Percentiles rank a stretch among this genome's conserved stretches.
These are phyloP conservation scores for Tubosaeta sp. DNA, from an alignment of 768 basidiomycete species.

Conservation along the genomic window DNA sequence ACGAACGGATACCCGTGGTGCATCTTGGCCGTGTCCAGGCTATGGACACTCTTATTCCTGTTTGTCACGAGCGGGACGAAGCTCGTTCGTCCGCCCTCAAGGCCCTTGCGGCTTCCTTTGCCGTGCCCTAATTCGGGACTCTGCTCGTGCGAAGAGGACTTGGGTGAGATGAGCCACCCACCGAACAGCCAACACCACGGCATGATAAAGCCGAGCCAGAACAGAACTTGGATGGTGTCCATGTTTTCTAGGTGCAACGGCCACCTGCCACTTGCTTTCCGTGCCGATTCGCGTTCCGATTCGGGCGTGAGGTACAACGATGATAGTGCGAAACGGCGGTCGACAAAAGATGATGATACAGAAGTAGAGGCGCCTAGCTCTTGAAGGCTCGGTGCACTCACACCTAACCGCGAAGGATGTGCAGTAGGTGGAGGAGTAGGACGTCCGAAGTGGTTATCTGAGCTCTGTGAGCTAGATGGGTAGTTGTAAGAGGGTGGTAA, in stretches of 20 bases:
- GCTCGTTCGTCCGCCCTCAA: conserved; percentile 41
- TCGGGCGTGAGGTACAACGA: conserved; percentile 32
- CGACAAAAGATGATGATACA: conserved; percentile 48
- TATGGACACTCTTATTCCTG: conserved; percentile 41
- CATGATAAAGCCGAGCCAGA: conserved; percentile 70
- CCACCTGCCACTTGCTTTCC: conserved; percentile 15
- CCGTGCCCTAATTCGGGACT: neutral
- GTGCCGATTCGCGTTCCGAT: conserved; percentile 32
- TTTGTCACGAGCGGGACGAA: conserved; percentile 30
- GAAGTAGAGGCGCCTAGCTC: conserved; percentile 28
- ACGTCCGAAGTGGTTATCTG: conserved; percentile 17
- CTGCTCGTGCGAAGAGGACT: conserved; percentile 13
- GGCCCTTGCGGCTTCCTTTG: conserved; percentile 18
- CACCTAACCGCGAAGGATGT: conserved; percentile 10
- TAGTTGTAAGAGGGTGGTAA: conserved; percentile 25
- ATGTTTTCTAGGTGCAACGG: conserved; percentile 2
- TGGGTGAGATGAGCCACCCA: conserved; percentile 55
- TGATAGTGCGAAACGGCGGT: conserved; percentile 47
- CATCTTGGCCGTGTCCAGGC: conserved; percentile 42
- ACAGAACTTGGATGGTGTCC: conserved; percentile 52
- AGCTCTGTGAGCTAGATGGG: conserved; percentile 15
- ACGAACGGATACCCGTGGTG: conserved; percentile 56
- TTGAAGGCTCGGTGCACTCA: conserved; percentile 25
- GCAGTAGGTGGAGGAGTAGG: conserved; percentile 4
- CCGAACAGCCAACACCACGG: conserved; percentile 76